Base-by-base conservation (phyloP, 768 basidiomycete species). In the Filobasidium wieringae region DNA sequence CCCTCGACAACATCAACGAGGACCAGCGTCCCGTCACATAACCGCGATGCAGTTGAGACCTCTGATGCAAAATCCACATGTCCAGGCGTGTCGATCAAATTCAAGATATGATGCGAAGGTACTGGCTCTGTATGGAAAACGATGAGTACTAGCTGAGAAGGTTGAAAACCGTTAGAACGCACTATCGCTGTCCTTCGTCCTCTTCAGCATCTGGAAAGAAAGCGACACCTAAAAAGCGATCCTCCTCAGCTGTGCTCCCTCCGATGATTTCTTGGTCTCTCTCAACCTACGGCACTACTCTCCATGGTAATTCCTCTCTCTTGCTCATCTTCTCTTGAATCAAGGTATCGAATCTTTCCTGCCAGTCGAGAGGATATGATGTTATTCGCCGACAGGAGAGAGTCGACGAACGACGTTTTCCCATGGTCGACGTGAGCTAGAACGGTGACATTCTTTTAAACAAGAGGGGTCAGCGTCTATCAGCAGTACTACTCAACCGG, bases 221-320 rank as follows among this genome's bases (percentile, higher is more conserved):
- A 96, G 77, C 4, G 87, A 90, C 6, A 97, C 67, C 67, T 68
- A 29, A 22, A 14, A 14, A 19, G 19, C 22, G 29, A 51, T 7
- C 11, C 14, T 7, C 11, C 29, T 31, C 24, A 51, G 14, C 29
- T 12, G 50, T 30, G 14, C 7, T 51, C 29, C 14, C 3, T 31
- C 32, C 6, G 14, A 6, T 15, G 11, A 3, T 11, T 15, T 49
- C 4, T 22, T 15, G 15, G 19, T 24, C 24, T 26, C 19, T 49
- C 3, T 7, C 49, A 14, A 29, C 43, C 17, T 34, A 74, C 86
- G 0, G 95, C 92, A 71, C 88, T 91, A 63, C 88, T 89, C 75
- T 99, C 92, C 95, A 99, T 97, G 0, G 95, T 97, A 60, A 99
- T 99, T 2, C 95, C 95, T 51, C 95, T 78, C 74, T 97, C 85